These are phyloP conservation scores for Agapanthus africanus DNA, from an alignment of 106 monocot genomes.

Conservation along the genomic window DNA sequence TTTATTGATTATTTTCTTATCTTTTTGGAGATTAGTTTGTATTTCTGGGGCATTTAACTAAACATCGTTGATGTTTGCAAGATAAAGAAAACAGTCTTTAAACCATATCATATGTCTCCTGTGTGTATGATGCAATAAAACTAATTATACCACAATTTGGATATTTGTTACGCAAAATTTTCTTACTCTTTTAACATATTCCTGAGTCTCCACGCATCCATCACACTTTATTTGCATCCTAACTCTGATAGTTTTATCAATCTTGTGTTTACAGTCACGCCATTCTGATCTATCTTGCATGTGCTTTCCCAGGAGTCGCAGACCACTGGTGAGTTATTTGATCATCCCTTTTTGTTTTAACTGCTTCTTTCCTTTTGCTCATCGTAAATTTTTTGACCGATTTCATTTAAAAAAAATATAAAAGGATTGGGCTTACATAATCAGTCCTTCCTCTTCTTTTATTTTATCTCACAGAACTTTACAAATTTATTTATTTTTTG, in stretches of 20 bases:
- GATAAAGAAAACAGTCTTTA: background rate
- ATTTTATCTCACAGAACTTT: no score
- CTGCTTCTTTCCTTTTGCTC: no score
- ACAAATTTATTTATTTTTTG: no score
- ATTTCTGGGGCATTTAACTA: no score
- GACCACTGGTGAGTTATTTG: constrained; percentile 7
- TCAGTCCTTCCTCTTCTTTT: no score
- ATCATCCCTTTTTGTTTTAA: no score
- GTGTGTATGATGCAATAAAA: background rate
- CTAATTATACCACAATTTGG: background rate
- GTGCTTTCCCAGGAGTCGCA: background rate
- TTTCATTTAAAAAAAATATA: no score
- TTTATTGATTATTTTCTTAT: background rate
- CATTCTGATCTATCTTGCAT: constrained; percentile 8
- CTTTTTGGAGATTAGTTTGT: no score
- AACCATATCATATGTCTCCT: background rate
- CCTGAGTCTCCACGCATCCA: background rate
- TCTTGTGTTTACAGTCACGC: constrained; percentile 3
- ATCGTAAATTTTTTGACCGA: no score
- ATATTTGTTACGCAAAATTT: background rate
- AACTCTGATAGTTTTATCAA: background rate
- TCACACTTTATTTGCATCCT: background rate
- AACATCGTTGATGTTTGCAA: background rate
- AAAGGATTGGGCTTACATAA: no score
- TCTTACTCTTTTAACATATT: background rate